Evolutionary conservation across 495 filamentous ascomycete genomes (phyloP), one percentile per base, ranked within the genome.

Genomic region (Xylaria cubensis): DNA sequence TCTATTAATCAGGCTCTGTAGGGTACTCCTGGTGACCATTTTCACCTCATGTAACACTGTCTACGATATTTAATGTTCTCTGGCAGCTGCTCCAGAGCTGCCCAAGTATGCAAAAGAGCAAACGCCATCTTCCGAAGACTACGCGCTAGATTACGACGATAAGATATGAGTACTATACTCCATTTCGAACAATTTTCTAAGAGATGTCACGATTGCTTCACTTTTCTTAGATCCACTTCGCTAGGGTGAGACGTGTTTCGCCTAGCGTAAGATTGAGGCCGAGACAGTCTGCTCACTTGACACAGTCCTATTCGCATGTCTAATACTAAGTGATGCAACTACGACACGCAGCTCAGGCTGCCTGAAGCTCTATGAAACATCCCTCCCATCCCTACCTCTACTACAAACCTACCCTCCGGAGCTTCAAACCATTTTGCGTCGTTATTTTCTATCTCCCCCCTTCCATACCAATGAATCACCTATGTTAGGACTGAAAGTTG

Each of bases 271-370:
- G 3, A 55, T 6, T 3, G 0, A 29, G 51, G 24, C 21, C 21
- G 12, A 51, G 48, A 21, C n/a, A 10, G 19, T 12, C n/a, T n/a
- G n/a, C 48, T 51, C 48, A 21, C n/a, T 9, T 7, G 9, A 51
- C 9, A 24, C 48, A 51, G 44, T 19, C 48, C 8, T 51, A n/a
- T n/a, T n/a, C n/a, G 8, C 21, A 51, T 51, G 7, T 21, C 3
- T n/a, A 2, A 24, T 51, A 51, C 48, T 5, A n/a, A 44, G 39
- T 68, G 64, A 67, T 68, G 64, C 75, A 73, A 69, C 55, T 64
- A 77, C 78, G 80, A 83, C 82, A 77, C 82, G 82, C 82, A 84
- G 82, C 82, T 84, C 79, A 77, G 74, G 81, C 77, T 84, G 82
- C 81, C 82, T 80, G 76, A 76, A 82, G 73, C 77, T 78, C 68